Evolutionary conservation across 2,329 filamentous ascomycete genomes (phyloP).

Genomic region (Cladosporium sp.): DNA sequence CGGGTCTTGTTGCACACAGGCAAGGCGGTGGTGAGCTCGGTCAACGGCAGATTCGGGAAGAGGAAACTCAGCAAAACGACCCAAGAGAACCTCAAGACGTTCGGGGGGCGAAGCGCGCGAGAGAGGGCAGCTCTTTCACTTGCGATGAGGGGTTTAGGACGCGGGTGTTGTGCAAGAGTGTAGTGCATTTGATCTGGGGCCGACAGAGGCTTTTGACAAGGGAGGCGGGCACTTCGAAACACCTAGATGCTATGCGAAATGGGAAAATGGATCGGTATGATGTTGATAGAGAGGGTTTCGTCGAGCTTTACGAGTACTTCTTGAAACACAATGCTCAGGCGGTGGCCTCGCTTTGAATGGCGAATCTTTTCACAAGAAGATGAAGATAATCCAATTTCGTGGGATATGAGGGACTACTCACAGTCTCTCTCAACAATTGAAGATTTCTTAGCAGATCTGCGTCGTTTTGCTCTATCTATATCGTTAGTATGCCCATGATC

Average conservation of each 20-base stretch:
- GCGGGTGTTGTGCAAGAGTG: conserved; percentile 24
- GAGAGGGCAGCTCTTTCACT: conserved; percentile 4
- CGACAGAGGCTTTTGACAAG: conserved; percentile 27
- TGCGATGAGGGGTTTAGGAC: conserved; percentile 25
- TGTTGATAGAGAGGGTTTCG: conserved; percentile 31
- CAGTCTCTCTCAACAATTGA: too few species aligned
- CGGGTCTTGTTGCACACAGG: conserved; percentile 26
- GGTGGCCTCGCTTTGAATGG: background rate
- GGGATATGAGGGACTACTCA: too few species aligned
- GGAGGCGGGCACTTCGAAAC: conserved; percentile 26
- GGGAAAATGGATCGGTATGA: conserved; percentile 26
- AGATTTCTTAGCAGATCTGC: too few species aligned
- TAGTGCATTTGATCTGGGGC: conserved; percentile 28
- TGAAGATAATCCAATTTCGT: too few species aligned
- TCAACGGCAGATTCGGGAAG: conserved; percentile 16
- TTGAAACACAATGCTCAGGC: background rate
- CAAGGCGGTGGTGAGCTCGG: conserved; percentile 25
- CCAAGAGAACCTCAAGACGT: conserved; percentile 18
- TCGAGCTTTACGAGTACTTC: conserved; percentile 23
- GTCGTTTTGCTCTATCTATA: too few species aligned
- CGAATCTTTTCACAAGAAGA: background rate
- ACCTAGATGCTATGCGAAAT: conserved; percentile 24
- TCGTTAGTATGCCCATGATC: background rate
- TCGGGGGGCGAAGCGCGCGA: conserved; percentile 1
- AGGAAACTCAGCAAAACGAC: background rate